These are phyloP conservation scores for Zancudomyces culisetae DNA, from an alignment of 371 early-diverging fungal species.

Conservation along the genomic window DNA sequence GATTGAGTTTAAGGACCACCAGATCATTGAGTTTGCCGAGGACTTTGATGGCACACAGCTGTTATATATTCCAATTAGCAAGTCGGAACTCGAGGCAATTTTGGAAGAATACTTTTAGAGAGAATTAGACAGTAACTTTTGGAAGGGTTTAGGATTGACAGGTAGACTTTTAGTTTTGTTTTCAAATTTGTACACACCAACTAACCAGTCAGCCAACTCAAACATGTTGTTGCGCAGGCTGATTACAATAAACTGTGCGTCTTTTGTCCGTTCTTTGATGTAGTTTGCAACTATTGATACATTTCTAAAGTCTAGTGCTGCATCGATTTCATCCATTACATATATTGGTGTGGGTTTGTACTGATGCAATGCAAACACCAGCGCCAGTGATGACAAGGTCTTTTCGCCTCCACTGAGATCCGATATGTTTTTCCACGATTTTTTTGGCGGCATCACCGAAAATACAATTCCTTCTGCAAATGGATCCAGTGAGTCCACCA, in stretches of 20 bases:
- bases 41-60: constrained; percentile 55
- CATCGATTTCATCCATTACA: constrained; percentile 99
- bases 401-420: constrained; percentile 99
- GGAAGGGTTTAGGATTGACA: constrained; percentile 36
- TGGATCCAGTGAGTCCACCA: constrained; percentile 98
- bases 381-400: constrained; percentile 93
- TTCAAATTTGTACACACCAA: constrained; percentile 97
- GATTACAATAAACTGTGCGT: constrained; percentile 98
- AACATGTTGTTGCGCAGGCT: constrained; percentile 99
- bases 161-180: constrained; percentile 75
- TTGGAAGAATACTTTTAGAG: constrained; percentile 13
- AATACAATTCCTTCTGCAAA: constrained; percentile 98
- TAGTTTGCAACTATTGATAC: constrained; percentile 99
- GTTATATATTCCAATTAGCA: constrained; percentile 59
- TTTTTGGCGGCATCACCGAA: constrained; percentile 99
- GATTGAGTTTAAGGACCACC: constrained; percentile 81
- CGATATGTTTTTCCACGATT: constrained; percentile 99
- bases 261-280: constrained; percentile 91
- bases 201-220: constrained; percentile 92
- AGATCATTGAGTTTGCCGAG: constrained; percentile 48
- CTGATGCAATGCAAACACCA: constrained; percentile 99
- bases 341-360: constrained; percentile 98
- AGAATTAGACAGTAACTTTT: constrained; percentile 3
- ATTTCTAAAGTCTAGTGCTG: constrained; percentile 98
- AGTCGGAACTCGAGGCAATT: constrained; percentile 33